A percentile compares a stretch with the other conserved stretches of the same genome.
phyloP scores from a whole-genome alignment of 2,329 filamentous ascomycete species.

The Ceratocystis albifundus region DNA sequence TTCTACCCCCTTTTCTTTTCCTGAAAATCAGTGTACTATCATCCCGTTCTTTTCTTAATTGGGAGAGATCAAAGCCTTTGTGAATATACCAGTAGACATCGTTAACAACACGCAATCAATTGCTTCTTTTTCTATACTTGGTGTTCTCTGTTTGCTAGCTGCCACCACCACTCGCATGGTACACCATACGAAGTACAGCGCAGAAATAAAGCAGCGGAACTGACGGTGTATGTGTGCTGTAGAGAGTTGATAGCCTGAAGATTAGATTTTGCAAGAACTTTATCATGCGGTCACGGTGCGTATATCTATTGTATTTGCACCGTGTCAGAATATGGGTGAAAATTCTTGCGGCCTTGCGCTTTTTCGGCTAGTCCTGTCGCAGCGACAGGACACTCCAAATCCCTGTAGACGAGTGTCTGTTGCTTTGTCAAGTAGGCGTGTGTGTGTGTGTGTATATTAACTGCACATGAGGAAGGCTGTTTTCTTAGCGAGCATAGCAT shows the following conservation, averaged over 20 bases:
- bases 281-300: no score
- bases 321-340: no score
- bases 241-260: no score
- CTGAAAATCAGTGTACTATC: constrained; percentile 25
- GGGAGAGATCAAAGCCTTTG: constrained; percentile 30
- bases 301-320: no score
- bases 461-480: not conserved
- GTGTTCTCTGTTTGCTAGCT: not conserved
- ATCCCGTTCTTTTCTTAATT: constrained; percentile 22
- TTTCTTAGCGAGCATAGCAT: not conserved
- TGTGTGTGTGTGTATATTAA: not conserved
- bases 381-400: not conserved
- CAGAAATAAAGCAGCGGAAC: no score
- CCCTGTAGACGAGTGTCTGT: not conserved
- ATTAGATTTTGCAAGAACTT: no score
- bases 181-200: no score
- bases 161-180: no score
- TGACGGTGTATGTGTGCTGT: no score
- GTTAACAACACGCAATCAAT: constrained; percentile 20
- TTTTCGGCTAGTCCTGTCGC: no score
- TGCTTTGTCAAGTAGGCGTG: not conserved
- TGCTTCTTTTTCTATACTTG: not conserved
- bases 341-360: no score
- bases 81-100: constrained; percentile 39
- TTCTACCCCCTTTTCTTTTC: not conserved